A percentile compares a stretch with the other conserved stretches of the same genome.
Conservation (phyloP, 139 green algal species). For the Pseudopediastrum boryanum region DNA sequence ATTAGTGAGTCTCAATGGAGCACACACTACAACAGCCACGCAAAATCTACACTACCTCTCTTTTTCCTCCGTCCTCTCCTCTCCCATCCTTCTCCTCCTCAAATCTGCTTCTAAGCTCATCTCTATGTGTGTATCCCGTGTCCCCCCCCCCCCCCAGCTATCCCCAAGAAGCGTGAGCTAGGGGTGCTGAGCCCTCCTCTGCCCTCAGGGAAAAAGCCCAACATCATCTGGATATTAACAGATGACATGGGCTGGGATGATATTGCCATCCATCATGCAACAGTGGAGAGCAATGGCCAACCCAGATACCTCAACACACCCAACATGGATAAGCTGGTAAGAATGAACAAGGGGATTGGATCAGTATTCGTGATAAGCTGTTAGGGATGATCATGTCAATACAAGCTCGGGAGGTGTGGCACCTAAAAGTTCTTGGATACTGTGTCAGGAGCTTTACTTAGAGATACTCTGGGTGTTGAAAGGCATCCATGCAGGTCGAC, state of each 20-base stretch:
- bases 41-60: too few species aligned
- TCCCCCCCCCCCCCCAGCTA: too few species aligned
- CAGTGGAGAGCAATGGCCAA: slow-evolving; percentile 10
- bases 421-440: neutral
- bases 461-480: neutral
- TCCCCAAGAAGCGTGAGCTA: too few species aligned
- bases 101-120: too few species aligned
- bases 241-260: slow-evolving; percentile 13
- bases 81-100: too few species aligned
- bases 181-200: too few species aligned
- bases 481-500: neutral
- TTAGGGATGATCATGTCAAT: neutral
- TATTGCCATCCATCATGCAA: neutral
- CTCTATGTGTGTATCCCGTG: too few species aligned
- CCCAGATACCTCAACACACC: slow-evolving; percentile 28
- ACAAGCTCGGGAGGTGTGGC: neutral
- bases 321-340: slow-evolving; percentile 19
- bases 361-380: slow-evolving; percentile 21
- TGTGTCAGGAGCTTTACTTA: neutral
- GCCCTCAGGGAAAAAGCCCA: neutral
- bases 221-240: slow-evolving; percentile 12
- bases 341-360: neutral
- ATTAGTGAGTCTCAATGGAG: too few species aligned
- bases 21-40: too few species aligned
- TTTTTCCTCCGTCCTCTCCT: too few species aligned